Conservation (phyloP, 2,329 filamentous ascomycete genomes). For the Metarhizium rileyi region DNA sequence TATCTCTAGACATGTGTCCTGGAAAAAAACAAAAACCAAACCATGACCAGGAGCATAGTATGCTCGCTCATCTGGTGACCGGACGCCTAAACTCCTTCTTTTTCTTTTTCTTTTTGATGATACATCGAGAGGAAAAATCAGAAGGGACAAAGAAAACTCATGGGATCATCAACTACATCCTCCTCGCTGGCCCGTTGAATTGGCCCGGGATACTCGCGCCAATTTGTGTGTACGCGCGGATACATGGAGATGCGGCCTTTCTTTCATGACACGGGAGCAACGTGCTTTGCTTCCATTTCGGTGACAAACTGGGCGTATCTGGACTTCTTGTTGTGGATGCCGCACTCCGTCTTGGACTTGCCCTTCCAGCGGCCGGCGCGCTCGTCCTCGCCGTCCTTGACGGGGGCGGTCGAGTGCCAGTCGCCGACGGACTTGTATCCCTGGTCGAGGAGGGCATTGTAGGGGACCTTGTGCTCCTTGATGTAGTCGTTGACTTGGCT, state of each 20-base stretch:
- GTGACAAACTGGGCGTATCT: slow-evolving; percentile 79
- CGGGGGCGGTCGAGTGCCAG: slow-evolving; percentile 93
- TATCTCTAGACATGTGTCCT: too few relatives aligned
- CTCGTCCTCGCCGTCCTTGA: slow-evolving; percentile 88
- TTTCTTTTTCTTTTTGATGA: neutral
- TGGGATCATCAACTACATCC: neutral
- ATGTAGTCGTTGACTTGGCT: slow-evolving; percentile 82
- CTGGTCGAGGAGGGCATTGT: slow-evolving; percentile 80
- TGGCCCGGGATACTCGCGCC: neutral
- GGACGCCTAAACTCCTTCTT: neutral
- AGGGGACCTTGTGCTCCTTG: slow-evolving; percentile 77
- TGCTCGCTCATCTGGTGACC: neutral
- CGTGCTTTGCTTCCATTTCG: slow-evolving; percentile 60
- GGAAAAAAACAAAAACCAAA: neutral
- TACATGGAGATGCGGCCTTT: neutral
- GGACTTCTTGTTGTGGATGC: slow-evolving; percentile 96
- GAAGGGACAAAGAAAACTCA: neutral
- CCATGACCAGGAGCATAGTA: neutral
- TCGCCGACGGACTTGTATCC: slow-evolving; percentile 99
- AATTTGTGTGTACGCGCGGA: neutral
- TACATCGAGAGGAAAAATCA: neutral
- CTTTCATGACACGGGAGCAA: slow-evolving; percentile 17
- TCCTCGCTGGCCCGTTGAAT: neutral
- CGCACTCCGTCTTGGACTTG: slow-evolving; percentile 90
- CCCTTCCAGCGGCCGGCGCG: slow-evolving; percentile 96